Evolutionary conservation across 1,139 yeast genomes (phyloP).

Genomic region (Trichomonascaceae sp.): DNA sequence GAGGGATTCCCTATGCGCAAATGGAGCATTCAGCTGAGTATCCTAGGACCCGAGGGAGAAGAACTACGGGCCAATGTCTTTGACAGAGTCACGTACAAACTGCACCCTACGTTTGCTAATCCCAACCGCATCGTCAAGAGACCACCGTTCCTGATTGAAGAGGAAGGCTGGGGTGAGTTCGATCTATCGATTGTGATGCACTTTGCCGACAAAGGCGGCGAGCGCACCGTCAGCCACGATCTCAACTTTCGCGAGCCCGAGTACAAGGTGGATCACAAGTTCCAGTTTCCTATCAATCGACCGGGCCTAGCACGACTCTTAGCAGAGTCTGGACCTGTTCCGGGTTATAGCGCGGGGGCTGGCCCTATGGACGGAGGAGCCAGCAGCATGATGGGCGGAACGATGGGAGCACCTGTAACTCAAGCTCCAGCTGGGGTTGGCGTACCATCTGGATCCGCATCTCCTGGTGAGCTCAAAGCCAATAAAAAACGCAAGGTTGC

Average conservation of each 20-base stretch:
- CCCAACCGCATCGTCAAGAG: constrained; percentile 67
- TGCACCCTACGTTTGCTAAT: constrained; percentile 90
- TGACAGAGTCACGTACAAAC: constrained; percentile 83
- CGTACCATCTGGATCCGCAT: constrained; percentile 4
- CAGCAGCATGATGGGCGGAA: neutral
- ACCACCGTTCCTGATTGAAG: constrained; percentile 82
- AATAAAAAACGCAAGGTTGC: constrained; percentile 37
- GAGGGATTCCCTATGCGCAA: constrained; percentile 92
- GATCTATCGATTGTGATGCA: constrained; percentile 74
- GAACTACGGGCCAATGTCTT: constrained; percentile 80
- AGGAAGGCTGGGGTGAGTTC: constrained; percentile 98
- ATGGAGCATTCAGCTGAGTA: constrained; percentile 70
- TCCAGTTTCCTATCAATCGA: constrained; percentile 64
- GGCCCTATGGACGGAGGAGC: constrained; percentile 9
- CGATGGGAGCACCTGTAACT: neutral
- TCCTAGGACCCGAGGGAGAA: constrained; percentile 69
- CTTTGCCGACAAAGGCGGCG: constrained; percentile 78
- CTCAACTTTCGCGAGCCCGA: constrained; percentile 70
- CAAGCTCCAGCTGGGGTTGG: neutral
- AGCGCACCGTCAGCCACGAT: constrained; percentile 75
- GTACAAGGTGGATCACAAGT: constrained; percentile 64
- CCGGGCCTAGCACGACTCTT: constrained; percentile 61
- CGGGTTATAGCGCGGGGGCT: constrained; percentile 26
- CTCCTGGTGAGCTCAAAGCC: constrained; percentile 31
- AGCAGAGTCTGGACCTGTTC: constrained; percentile 72